These are phyloP conservation scores for Elsinoe batatas DNA, from an alignment of 2,329 filamentous ascomycete genomes.

Conservation along the genomic window DNA sequence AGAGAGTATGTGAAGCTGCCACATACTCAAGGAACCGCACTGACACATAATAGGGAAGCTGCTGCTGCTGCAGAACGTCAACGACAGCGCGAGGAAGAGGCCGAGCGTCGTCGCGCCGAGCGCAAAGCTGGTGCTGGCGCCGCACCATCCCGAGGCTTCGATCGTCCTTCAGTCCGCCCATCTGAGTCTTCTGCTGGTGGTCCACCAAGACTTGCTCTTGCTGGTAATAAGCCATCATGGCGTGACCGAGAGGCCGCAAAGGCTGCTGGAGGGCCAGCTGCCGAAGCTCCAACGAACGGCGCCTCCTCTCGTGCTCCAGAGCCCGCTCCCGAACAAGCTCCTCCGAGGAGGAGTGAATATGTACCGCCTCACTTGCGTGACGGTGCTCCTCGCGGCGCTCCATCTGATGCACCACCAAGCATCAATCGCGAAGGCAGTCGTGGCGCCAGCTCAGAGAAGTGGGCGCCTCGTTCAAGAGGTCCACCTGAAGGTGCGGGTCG, in stretches of 20 bases:
- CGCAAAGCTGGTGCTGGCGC: conserved; percentile 38
- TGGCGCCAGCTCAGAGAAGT: conserved; percentile 13
- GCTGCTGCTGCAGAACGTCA: conserved; percentile 57
- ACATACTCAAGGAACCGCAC: conserved; percentile 11
- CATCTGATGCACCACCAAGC: conserved; percentile 24
- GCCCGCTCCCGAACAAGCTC: conserved; percentile 25
- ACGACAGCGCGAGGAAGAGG: conserved; percentile 78
- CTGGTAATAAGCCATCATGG: conserved; percentile 57
- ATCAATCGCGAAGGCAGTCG: conserved; percentile 20
- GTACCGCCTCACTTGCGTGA: conserved; percentile 37
- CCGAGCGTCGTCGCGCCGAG: conserved; percentile 63
- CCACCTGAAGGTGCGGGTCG: conserved; percentile 19
- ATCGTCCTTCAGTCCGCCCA: conserved; percentile 38
- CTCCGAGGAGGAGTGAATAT: conserved; percentile 34
- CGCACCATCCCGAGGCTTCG: conserved; percentile 29
- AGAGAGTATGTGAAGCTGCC: conserved; percentile 40
- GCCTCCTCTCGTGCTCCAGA: conserved; percentile 26
- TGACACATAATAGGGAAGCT: conserved; percentile 44
- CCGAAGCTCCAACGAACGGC: conserved; percentile 21
- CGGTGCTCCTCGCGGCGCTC: conserved; percentile 22
- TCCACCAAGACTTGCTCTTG: conserved; percentile 53
- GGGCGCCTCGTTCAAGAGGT: conserved; percentile 16
- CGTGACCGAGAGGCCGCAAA: conserved; percentile 58
- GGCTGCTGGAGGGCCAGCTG: conserved; percentile 26
- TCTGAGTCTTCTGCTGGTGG: conserved; percentile 35